Evolutionary conservation across 2,329 filamentous ascomycete genomes (phyloP), one percentile per base, ranked within the genome.

Genomic region (Colletotrichum agaves): DNA sequence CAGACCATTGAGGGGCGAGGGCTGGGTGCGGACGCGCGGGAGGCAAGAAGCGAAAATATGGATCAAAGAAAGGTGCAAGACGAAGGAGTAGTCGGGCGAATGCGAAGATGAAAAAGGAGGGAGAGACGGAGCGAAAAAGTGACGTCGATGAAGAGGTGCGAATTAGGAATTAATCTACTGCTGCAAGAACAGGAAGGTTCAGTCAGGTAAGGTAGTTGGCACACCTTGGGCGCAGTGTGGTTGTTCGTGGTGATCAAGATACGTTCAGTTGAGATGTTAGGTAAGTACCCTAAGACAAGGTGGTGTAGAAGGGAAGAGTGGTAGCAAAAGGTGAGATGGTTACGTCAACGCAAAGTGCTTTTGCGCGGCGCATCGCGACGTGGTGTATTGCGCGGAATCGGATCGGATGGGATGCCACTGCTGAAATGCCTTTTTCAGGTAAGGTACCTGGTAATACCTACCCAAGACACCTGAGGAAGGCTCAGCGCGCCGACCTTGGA

Each of bases 361-460:
- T 17, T 35, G 33, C 56, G 49, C 49, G 59, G 50, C 63, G 43
- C 63, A 63, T 63, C 63, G 63, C 63, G 60, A 63, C 63, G 35
- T 50, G 31, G 43, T 33, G 8, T 31, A 31, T 15, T 43, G 50
- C 21, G 27, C 35, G 4, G 23, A 6, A 27, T 6, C 27, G 27
- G 27, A 27, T 27, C 2, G 27, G 27, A 27, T 27, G 3, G 3
- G 4, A 23, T 4, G 6, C 27, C 27, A 27, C 27, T 7, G 27
- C 27, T 27, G 27, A 27, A 27, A 27, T 27, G 27, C 27, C 27
- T 27, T 27, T 7, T 7, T 7, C 27, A 27, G 27, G 6, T 7
- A n/a, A n/a, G n/a, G n/a, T n/a, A n/a, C n/a, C n/a, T n/a, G n/a
- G n/a, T n/a, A n/a, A n/a, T n/a, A n/a, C n/a, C n/a, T n/a, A n/a